These are phyloP conservation scores for Phytophthora chlamydospora DNA, from an alignment of 352 stramenopile genomes.

Conservation along the genomic window DNA sequence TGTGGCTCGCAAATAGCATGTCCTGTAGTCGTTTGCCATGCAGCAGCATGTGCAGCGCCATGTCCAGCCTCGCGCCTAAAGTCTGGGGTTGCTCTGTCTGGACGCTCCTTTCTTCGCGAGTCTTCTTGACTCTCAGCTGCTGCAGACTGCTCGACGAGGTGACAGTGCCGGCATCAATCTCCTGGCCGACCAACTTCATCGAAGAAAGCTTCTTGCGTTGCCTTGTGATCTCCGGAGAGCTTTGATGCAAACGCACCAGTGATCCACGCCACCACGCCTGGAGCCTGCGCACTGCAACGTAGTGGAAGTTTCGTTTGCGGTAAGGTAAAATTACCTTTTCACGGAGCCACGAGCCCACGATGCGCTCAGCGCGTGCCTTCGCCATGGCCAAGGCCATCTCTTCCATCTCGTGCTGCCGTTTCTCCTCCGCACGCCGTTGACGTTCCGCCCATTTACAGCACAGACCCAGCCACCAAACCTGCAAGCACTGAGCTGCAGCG, in stretches of 20 bases:
- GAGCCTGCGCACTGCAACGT: slow-evolving; percentile 38
- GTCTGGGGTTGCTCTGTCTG: slow-evolving; percentile 52
- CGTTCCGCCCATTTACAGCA: slow-evolving; percentile 46
- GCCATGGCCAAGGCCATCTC: slow-evolving; percentile 29
- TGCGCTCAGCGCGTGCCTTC: slow-evolving; percentile 27
- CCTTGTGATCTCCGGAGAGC: slow-evolving; percentile 40
- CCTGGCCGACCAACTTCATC: slow-evolving; percentile 54
- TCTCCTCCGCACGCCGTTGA: slow-evolving; percentile 27
- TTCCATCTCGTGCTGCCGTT: slow-evolving; percentile 33
- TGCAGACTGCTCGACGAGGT: slow-evolving; percentile 14
- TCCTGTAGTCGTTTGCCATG: slow-evolving; percentile 90
- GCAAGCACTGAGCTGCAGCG: slow-evolving; percentile 29
- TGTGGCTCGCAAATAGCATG: slow-evolving; percentile 92
- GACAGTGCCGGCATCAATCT: neutral
- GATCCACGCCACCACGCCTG: slow-evolving; percentile 81
- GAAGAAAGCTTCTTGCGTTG: slow-evolving; percentile 63
- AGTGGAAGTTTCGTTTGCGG: slow-evolving; percentile 30
- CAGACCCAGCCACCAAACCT: slow-evolving; percentile 53
- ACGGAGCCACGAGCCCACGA: slow-evolving; percentile 37
- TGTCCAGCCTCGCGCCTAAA: slow-evolving; percentile 63
- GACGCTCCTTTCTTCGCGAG: slow-evolving; percentile 15
- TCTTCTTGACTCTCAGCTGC: slow-evolving; percentile 25
- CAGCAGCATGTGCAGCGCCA: slow-evolving; percentile 75
- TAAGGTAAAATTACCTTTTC: slow-evolving; percentile 32
- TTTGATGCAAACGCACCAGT: slow-evolving; percentile 59